A percentile compares a stretch with the other conserved stretches of the same genome.
Evolutionary conservation across 2,329 filamentous ascomycete genomes (phyloP).

Genomic region (Fusarium musae): DNA sequence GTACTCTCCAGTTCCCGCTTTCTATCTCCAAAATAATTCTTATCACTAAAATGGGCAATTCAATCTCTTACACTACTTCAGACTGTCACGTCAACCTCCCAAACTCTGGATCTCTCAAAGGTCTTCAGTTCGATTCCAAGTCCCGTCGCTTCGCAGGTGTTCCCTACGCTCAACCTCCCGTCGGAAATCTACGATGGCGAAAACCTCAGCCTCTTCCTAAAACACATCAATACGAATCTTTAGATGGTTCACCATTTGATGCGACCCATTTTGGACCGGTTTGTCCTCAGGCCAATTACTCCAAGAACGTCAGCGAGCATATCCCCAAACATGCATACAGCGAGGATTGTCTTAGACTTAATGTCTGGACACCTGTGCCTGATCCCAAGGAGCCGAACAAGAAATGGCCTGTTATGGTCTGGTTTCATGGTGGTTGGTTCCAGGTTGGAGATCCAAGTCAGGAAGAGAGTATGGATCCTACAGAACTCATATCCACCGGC

Average conservation of each 20-base stretch:
- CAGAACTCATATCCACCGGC: slow-evolving; percentile 52
- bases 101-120: slow-evolving; percentile 35
- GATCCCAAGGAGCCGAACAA: neutral
- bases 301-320: slow-evolving; percentile 18
- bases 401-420: slow-evolving; percentile 49
- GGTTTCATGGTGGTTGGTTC: slow-evolving; percentile 59
- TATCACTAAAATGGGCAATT: neutral
- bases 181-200: neutral
- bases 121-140: slow-evolving; percentile 51
- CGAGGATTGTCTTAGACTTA: slow-evolving; percentile 1
- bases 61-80: slow-evolving; percentile 10
- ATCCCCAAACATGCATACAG: slow-evolving; percentile 12
- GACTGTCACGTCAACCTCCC: neutral
- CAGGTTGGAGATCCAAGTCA: slow-evolving; percentile 58
- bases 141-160: slow-evolving; percentile 50
- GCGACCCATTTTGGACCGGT: neutral
- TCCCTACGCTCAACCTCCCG: slow-evolving; percentile 54
- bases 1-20: fast-evolving
- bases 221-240: neutral
- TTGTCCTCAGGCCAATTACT: slow-evolving; percentile 12
- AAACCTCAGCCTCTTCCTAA: slow-evolving; percentile 1
- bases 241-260: neutral
- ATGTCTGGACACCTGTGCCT: slow-evolving; percentile 9
- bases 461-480: slow-evolving; percentile 55
- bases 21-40: neutral